These are phyloP conservation scores for Apiospora saccharicola DNA, from an alignment of 2,329 filamentous ascomycete species.

Conservation along the genomic window DNA sequence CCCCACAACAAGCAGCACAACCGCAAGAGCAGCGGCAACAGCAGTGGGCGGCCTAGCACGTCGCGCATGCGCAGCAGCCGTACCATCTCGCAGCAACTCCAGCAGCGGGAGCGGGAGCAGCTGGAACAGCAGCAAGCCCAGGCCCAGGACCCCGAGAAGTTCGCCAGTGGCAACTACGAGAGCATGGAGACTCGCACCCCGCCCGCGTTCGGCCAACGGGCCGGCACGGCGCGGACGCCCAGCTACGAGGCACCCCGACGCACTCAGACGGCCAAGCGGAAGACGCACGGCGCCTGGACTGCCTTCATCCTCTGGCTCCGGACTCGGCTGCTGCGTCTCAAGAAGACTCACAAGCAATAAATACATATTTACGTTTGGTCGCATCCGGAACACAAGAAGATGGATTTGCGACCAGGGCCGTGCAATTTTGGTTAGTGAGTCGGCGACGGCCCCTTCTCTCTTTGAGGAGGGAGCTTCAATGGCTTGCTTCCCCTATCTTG, in stretches of 20 bases:
- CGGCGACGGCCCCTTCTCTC: background rate
- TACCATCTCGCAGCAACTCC: slow-evolving; percentile 35
- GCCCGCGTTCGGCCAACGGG: slow-evolving; percentile 41
- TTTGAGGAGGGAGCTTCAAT: background rate
- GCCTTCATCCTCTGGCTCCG: slow-evolving; percentile 70
- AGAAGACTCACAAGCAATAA: background rate
- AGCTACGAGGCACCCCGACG: slow-evolving; percentile 51
- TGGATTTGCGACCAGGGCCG: background rate
- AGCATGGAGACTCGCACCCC: slow-evolving; percentile 42
- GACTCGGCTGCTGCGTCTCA: slow-evolving; percentile 57
- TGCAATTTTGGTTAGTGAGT: background rate
- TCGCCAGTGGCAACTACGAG: slow-evolving; percentile 57
- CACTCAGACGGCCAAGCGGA: slow-evolving; percentile 61
- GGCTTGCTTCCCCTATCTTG: background rate
- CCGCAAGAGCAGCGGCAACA: slow-evolving; percentile 41
- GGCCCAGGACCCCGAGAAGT: slow-evolving; percentile 51
- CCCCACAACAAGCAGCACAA: slow-evolving; percentile 37
- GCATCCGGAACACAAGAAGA: slow-evolving; percentile 3
- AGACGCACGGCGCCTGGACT: slow-evolving; percentile 69
- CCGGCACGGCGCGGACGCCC: slow-evolving; percentile 50
- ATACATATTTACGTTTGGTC: background rate
- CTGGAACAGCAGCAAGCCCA: slow-evolving; percentile 27
- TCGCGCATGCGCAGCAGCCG: slow-evolving; percentile 35
- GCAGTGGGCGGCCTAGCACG: slow-evolving; percentile 41
- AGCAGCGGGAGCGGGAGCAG: slow-evolving; percentile 36